A percentile compares a stretch with the other conserved stretches of the same genome.
These are phyloP conservation scores for Aspergillus sp. DNA, from an alignment of 2,329 filamentous ascomycete species.

Conservation along the genomic window DNA sequence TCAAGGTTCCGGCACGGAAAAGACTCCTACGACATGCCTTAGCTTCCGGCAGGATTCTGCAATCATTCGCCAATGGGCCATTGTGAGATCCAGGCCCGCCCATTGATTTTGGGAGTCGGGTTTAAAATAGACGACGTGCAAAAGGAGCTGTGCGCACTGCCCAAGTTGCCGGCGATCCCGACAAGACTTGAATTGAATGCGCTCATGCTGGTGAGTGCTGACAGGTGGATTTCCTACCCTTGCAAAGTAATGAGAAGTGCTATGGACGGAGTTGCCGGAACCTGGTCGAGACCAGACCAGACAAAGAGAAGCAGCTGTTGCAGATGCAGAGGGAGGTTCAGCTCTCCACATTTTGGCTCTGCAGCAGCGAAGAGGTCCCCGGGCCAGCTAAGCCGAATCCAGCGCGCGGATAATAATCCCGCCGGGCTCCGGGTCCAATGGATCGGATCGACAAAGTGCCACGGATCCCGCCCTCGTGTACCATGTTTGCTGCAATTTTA, in stretches of 20 bases:
- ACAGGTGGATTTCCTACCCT: neutral
- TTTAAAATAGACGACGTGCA: neutral
- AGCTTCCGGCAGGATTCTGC: neutral
- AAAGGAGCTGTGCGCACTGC: neutral
- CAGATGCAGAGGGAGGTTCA: neutral
- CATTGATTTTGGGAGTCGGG: neutral
- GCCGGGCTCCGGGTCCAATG: neutral
- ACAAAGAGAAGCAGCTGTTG: neutral
- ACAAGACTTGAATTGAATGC: neutral
- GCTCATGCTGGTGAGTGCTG: neutral
- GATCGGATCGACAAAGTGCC: neutral
- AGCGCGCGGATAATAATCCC: neutral
- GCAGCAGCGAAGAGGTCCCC: neutral
- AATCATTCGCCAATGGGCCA: neutral
- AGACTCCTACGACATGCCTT: neutral
- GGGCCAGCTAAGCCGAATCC: neutral
- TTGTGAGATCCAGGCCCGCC: neutral
- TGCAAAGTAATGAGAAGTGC: neutral
- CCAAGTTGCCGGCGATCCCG: neutral
- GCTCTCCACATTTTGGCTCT: neutral
- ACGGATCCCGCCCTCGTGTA: neutral
- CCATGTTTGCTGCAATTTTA: neutral
- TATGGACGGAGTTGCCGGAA: neutral
- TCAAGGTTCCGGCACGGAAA: neutral
- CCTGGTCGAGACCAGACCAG: neutral